A percentile compares a stretch with the other conserved stretches of the same genome.
phyloP scores from a whole-genome alignment of 1,284 basidiomycete genomes.

The Ceratobasidium sp. region DNA sequence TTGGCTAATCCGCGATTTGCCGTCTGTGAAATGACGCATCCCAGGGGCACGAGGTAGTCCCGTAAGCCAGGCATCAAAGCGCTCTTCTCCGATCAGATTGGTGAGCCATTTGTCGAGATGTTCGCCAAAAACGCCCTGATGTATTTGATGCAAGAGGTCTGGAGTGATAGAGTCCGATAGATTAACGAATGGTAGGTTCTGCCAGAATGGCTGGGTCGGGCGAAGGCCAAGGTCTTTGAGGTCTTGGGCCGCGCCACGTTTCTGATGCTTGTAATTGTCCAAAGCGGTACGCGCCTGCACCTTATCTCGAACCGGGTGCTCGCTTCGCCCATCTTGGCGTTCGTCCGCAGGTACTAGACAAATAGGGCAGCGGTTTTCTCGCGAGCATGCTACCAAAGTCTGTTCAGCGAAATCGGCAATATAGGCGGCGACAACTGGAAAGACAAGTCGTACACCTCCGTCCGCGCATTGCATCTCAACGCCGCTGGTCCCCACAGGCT shows the following conservation, averaged over 20 bases:
- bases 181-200: slow-evolving; percentile 32
- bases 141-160: slow-evolving; percentile 33
- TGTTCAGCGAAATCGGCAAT: background rate
- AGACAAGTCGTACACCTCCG: background rate
- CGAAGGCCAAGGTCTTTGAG: background rate
- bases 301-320: background rate
- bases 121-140: slow-evolving; percentile 55
- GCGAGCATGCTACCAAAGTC: background rate
- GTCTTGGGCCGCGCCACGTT: background rate
- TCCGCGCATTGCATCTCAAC: background rate
- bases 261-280: background rate
- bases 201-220: slow-evolving; percentile 29
- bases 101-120: slow-evolving; percentile 55
- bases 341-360: background rate
- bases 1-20: slow-evolving; percentile 17
- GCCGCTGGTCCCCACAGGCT: too few relatives aligned
- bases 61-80: slow-evolving; percentile 50
- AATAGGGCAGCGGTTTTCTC: background rate
- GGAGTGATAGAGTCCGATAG: slow-evolving; percentile 41
- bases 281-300: background rate
- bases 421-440: background rate
- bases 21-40: background rate
- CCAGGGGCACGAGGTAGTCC: slow-evolving; percentile 31
- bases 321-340: background rate
- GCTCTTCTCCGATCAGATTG: slow-evolving; percentile 26